Evolutionary conservation across 2,329 filamentous ascomycete species (phyloP).

Genomic region (Phyllosticta paracitricarpa): DNA sequence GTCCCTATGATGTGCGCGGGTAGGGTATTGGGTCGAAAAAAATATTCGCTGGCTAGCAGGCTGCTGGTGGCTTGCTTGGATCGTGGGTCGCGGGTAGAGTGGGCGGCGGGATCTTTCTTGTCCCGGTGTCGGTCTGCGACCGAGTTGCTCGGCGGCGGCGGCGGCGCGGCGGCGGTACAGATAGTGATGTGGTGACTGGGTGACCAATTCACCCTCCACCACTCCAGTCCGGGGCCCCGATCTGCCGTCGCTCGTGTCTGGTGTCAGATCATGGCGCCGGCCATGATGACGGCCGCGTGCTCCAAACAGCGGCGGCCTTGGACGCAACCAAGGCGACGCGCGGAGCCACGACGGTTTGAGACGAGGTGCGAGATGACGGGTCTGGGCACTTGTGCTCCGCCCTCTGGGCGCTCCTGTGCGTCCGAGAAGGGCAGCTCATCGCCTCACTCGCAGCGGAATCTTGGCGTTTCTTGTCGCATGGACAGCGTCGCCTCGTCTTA

Average conservation of each 20-base stretch:
- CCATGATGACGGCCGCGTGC: conserved; percentile 11
- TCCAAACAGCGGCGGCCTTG: background rate
- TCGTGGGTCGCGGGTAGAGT: background rate
- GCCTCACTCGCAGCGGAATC: background rate
- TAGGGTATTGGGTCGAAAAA: background rate
- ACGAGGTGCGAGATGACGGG: background rate
- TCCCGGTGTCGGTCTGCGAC: background rate
- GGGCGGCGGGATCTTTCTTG: background rate
- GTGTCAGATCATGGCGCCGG: background rate
- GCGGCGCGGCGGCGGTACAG: no score
- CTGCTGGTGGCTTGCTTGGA: background rate
- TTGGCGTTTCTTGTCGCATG: background rate
- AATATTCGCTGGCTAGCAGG: background rate
- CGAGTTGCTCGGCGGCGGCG: background rate
- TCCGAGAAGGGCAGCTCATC: background rate
- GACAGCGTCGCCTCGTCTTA: no score
- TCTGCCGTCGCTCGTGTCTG: background rate
- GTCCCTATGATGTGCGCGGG: background rate
- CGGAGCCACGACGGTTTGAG: background rate
- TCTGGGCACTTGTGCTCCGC: background rate
- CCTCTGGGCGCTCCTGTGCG: background rate
- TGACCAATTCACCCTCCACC: no score
- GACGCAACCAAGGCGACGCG: no score
- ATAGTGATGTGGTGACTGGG: no score
- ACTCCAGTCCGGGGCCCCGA: no score